A percentile compares a stretch with the other conserved stretches of the same genome.
These are phyloP conservation scores for Endotrypanum monterogeii DNA, from an alignment of 208 protist genomes.

Conservation along the genomic window DNA sequence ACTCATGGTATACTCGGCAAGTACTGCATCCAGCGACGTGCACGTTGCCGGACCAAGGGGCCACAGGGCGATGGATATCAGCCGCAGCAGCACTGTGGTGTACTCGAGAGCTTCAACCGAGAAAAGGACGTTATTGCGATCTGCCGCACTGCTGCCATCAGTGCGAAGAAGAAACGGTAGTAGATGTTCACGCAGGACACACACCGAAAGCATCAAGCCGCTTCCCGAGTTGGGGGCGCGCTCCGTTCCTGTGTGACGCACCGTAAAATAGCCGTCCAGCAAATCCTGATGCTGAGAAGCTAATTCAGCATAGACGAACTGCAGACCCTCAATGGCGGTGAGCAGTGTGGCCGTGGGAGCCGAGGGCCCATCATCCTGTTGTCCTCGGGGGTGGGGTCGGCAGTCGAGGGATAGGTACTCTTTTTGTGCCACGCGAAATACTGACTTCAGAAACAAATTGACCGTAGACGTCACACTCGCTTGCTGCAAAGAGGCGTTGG, in stretches of 20 bases:
- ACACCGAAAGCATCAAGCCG: neutral
- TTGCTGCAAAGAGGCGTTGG: neutral
- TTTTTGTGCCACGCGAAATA: slow-evolving; percentile 4
- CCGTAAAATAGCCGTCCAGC: neutral
- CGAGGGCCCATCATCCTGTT: neutral
- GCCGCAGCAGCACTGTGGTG: slow-evolving; percentile 4
- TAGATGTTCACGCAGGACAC: slow-evolving; percentile 4
- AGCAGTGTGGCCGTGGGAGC: neutral
- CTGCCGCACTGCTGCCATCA: neutral
- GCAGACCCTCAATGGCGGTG: neutral
- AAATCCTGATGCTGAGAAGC: neutral
- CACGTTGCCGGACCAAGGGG: neutral
- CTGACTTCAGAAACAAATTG: neutral
- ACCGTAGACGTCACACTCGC: slow-evolving; percentile 2
- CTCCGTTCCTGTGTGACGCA: neutral
- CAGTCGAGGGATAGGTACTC: neutral
- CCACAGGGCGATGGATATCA: slow-evolving; percentile 23
- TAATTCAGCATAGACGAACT: neutral
- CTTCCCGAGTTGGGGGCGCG: neutral
- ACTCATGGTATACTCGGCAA: slow-evolving; percentile 27
- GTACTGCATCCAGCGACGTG: slow-evolving; percentile 9
- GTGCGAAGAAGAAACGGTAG: slow-evolving; percentile 6
- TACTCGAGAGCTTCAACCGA: neutral
- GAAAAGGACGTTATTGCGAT: neutral
- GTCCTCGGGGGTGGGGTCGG: neutral